These are phyloP conservation scores for Trapa bicornis DNA, from an alignment of 345 rosid genomes.

Conservation along the genomic window DNA sequence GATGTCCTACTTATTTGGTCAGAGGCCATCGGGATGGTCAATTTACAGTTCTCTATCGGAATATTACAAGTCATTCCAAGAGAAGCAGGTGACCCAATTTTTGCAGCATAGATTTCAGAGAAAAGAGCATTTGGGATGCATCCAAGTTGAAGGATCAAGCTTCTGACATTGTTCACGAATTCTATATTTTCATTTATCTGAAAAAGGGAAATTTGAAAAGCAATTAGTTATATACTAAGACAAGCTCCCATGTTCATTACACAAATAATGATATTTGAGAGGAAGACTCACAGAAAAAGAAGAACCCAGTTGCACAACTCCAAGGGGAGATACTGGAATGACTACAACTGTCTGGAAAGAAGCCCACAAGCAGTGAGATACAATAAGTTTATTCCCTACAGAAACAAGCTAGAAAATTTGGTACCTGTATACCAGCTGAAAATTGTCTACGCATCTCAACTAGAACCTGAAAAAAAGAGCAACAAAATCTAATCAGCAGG, in stretches of 20 bases:
- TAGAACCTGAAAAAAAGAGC: slow-evolving; percentile 32
- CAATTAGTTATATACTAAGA: background rate
- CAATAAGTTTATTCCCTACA: background rate
- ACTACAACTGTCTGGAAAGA: slow-evolving; percentile 66
- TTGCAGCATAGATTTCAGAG: slow-evolving; percentile 32
- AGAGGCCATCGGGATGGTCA: slow-evolving; percentile 6
- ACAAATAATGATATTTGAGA: background rate
- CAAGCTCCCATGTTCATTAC: background rate
- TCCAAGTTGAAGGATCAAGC: slow-evolving; percentile 66
- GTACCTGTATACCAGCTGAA: slow-evolving; percentile 93
- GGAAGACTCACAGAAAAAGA: slow-evolving; percentile 33
- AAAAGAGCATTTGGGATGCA: slow-evolving; percentile 62
- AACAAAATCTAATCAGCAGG: background rate
- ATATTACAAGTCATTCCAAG: no score
- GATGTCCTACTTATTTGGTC: slow-evolving; percentile 16
- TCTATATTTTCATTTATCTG: slow-evolving; percentile 59
- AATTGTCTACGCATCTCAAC: slow-evolving; percentile 68
- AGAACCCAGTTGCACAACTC: slow-evolving; percentile 91
- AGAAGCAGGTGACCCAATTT: slow-evolving; percentile 28
- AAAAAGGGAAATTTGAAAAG: slow-evolving; percentile 6
- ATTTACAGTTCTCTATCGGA: no score
- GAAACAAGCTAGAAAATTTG: background rate
- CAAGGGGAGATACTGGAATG: slow-evolving; percentile 69
- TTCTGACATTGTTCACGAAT: slow-evolving; percentile 62
- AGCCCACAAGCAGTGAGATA: background rate